A percentile compares a stretch with the other conserved stretches of the same genome.
Evolutionary conservation across 2,329 filamentous ascomycete genomes (phyloP).

Genomic region (Alternaria ventricosa): DNA sequence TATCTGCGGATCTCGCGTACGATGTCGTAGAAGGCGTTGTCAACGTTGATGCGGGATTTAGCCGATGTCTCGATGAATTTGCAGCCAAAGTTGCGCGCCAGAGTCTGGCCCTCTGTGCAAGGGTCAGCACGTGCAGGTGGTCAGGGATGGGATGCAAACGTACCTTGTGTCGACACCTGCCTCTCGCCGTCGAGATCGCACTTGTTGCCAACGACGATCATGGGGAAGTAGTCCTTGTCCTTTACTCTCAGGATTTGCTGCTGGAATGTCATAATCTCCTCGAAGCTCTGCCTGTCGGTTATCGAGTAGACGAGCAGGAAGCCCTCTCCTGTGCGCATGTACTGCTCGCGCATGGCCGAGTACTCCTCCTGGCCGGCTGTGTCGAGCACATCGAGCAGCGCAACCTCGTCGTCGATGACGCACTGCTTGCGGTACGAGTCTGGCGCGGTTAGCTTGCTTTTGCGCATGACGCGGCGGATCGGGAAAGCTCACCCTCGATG

Average conservation of each 20-base stretch:
- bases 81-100: slow-evolving; percentile 89
- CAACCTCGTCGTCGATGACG: slow-evolving; percentile 97
- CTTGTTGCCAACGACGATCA: slow-evolving; percentile 99
- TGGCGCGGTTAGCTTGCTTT: slow-evolving; percentile 51
- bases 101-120: slow-evolving; percentile 79
- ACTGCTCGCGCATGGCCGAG: slow-evolving; percentile 98
- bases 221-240: slow-evolving; percentile 99
- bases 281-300: slow-evolving; percentile 94
- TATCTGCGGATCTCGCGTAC: slow-evolving; percentile 97
- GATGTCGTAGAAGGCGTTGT: slow-evolving; percentile 98
- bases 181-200: slow-evolving; percentile 95
- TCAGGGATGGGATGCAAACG: slow-evolving; percentile 41
- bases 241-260: slow-evolving; percentile 98
- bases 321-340: slow-evolving; percentile 98
- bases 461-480: neutral
- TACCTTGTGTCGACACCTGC: slow-evolving; percentile 91
- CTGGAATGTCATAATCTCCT: slow-evolving; percentile 98
- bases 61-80: slow-evolving; percentile 99
- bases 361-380: slow-evolving; percentile 99
- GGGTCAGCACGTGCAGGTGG: slow-evolving; percentile 25
- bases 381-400: slow-evolving; percentile 95
- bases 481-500: slow-evolving; percentile 80
- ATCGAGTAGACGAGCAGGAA: slow-evolving; percentile 99
- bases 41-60: slow-evolving; percentile 97
- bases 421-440: slow-evolving; percentile 99